A percentile compares a stretch with the other conserved stretches of the same genome.
Conservation (phyloP, 805 yeast species). For the Monosporozyma aerobia region DNA sequence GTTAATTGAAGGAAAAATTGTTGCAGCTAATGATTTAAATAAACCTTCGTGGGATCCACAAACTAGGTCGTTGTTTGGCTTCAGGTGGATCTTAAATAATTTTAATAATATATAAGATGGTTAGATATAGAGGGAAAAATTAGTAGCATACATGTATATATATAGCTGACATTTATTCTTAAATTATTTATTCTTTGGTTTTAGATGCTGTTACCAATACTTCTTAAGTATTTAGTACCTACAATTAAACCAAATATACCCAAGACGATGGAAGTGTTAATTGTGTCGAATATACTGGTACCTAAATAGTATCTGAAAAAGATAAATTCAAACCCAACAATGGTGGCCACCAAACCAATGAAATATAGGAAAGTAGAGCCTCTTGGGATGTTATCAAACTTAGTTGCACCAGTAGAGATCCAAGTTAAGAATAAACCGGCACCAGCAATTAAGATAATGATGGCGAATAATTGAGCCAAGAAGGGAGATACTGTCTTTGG, state of each 20-base stretch:
- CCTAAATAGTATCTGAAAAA: slow-evolving; percentile 27
- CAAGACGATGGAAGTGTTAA: slow-evolving; percentile 29
- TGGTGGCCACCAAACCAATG: slow-evolving; percentile 18
- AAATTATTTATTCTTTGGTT: background rate
- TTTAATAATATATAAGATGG: slow-evolving; percentile 23
- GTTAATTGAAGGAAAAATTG: slow-evolving; percentile 75
- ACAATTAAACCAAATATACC: slow-evolving; percentile 46
- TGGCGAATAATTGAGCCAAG: slow-evolving; percentile 44
- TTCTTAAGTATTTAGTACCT: slow-evolving; percentile 60
- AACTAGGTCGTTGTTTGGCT: slow-evolving; percentile 37
- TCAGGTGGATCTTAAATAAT: slow-evolving; percentile 46
- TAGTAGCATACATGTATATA: background rate
- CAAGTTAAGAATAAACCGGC: slow-evolving; percentile 38
- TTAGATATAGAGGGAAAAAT: too few species aligned
- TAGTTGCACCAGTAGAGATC: slow-evolving; percentile 27
- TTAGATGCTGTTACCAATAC: slow-evolving; percentile 20
- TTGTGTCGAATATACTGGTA: slow-evolving; percentile 25
- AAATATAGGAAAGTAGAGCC: slow-evolving; percentile 18
- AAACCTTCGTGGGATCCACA: slow-evolving; percentile 33
- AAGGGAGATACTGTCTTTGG: slow-evolving; percentile 43
- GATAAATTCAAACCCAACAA: slow-evolving; percentile 24
- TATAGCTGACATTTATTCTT: background rate
- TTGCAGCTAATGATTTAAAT: slow-evolving; percentile 55
- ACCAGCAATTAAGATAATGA: slow-evolving; percentile 35
- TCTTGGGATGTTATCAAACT: slow-evolving; percentile 21